These are phyloP conservation scores for Phaeosphaeriaceae sp. DNA, from an alignment of 2,329 filamentous ascomycete species.

Conservation along the genomic window DNA sequence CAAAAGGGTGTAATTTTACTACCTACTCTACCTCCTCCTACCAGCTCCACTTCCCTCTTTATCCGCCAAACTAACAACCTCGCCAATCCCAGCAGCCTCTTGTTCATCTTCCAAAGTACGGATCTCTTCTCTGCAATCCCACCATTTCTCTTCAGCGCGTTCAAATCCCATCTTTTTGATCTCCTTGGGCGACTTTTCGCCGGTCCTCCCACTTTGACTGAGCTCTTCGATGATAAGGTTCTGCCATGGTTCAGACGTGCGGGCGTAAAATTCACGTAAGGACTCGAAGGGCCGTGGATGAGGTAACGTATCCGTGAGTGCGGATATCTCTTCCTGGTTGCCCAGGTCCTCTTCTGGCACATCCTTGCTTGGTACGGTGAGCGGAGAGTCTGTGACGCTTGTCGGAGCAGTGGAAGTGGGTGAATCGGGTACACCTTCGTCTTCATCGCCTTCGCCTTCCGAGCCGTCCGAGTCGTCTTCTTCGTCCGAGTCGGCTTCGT, in stretches of 20 bases:
- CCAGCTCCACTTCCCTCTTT: conserved; percentile 54
- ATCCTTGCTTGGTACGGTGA: conserved; percentile 23
- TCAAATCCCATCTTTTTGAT: conserved; percentile 90
- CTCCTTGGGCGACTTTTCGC: conserved; percentile 80
- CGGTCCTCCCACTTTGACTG: conserved; percentile 63
- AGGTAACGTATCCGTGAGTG: conserved; percentile 73
- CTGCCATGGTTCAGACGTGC: conserved; percentile 91
- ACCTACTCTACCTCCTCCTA: conserved; percentile 35
- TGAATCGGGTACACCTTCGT: too few relatives aligned
- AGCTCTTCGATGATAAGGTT: conserved; percentile 79
- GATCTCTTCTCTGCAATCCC: conserved; percentile 96
- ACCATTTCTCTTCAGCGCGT: conserved; percentile 95
- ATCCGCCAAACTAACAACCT: conserved; percentile 87
- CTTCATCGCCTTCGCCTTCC: conserved; percentile 60
- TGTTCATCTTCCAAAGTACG: conserved; percentile 92
- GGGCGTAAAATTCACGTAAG: conserved; percentile 87
- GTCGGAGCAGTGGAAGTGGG: conserved; percentile 61
- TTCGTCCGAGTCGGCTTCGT: conserved; percentile 49
- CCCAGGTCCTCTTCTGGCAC: conserved; percentile 51
- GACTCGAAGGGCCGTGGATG: conserved; percentile 85
- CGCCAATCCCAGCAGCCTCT: conserved; percentile 91
- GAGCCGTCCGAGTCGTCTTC: conserved; percentile 53
- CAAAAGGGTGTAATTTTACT: neutral
- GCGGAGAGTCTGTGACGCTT: conserved; percentile 35
- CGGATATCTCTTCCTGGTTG: conserved; percentile 59